phyloP scores from a whole-genome alignment of 1,139 yeast genomes.

The Taiozyma sp. region DNA sequence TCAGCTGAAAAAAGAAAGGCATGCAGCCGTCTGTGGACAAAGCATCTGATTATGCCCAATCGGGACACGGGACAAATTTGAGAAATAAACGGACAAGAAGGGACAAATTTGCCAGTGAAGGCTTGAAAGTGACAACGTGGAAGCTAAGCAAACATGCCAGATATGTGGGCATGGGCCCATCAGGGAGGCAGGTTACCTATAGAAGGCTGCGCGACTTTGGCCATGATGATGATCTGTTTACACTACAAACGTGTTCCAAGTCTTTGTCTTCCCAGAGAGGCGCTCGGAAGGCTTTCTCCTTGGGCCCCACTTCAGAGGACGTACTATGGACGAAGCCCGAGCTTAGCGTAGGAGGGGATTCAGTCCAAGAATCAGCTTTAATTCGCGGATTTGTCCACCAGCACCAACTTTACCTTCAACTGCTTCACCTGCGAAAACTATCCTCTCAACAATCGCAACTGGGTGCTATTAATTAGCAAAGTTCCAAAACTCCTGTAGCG shows the following conservation, averaged over 20 bases:
- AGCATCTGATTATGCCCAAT: background rate
- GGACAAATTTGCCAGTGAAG: background rate
- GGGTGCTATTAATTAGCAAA: background rate
- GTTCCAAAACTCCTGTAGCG: background rate
- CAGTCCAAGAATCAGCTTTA: background rate
- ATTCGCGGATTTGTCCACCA: background rate
- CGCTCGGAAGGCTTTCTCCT: background rate
- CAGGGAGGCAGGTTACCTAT: background rate
- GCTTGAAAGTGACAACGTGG: background rate
- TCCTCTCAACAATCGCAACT: background rate
- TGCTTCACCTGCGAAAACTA: slow-evolving; percentile 3
- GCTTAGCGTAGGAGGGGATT: background rate
- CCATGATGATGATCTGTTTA: background rate
- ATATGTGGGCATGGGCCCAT: background rate
- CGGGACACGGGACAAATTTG: background rate
- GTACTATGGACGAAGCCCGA: too few relatives aligned
- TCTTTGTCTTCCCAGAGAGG: background rate
- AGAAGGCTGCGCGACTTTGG: background rate
- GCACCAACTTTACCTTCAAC: slow-evolving; percentile 9
- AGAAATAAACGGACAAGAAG: background rate
- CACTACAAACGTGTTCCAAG: background rate
- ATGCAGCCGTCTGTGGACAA: background rate
- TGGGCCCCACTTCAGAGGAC: background rate
- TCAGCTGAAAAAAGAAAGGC: slow-evolving; percentile 1
- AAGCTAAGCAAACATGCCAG: background rate